These are phyloP conservation scores for Nakazawaea populi DNA, from an alignment of 805 yeast genomes.

Conservation along the genomic window DNA sequence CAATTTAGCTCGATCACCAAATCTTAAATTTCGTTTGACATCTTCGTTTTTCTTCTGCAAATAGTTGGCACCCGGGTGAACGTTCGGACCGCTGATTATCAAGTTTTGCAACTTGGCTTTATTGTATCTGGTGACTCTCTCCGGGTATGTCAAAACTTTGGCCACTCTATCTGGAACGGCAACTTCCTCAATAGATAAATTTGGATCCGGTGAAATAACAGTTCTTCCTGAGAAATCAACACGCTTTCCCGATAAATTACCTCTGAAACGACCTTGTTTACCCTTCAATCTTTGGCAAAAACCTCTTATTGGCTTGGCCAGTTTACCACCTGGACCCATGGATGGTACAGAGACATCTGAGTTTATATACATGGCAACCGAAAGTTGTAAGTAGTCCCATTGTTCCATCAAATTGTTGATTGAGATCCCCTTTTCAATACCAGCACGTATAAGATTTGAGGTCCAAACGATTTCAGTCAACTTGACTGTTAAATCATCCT, in stretches of 20 bases:
- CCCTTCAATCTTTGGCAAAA: slow-evolving; percentile 97
- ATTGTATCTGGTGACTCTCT: slow-evolving; percentile 86
- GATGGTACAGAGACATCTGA: slow-evolving; percentile 89
- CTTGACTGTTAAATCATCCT: slow-evolving; percentile 95
- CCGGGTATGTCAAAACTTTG: slow-evolving; percentile 93
- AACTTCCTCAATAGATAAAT: slow-evolving; percentile 89
- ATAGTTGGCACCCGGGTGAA: slow-evolving; percentile 96
- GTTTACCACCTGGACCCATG: slow-evolving; percentile 54
- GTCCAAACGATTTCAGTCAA: slow-evolving; percentile 97
- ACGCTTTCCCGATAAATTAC: slow-evolving; percentile 95
- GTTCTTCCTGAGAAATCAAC: slow-evolving; percentile 98
- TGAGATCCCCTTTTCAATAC: slow-evolving; percentile 90
- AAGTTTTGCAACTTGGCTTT: slow-evolving; percentile 67
- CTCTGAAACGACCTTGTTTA: slow-evolving; percentile 98
- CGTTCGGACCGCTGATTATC: slow-evolving; percentile 77
- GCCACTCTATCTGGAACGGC: slow-evolving; percentile 98
- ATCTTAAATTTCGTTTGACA: slow-evolving; percentile 82
- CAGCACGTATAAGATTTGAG: slow-evolving; percentile 88
- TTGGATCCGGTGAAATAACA: slow-evolving; percentile 98
- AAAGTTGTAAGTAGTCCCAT: slow-evolving; percentile 94
- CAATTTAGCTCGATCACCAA: slow-evolving; percentile 75
- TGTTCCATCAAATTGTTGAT: slow-evolving; percentile 95
- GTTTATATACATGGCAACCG: slow-evolving; percentile 96
- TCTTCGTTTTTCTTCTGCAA: slow-evolving; percentile 75
- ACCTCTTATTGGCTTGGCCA: slow-evolving; percentile 83